Evolutionary conservation across 805 yeast species (phyloP).

Genomic region (Yarrowia yakushimensis): DNA sequence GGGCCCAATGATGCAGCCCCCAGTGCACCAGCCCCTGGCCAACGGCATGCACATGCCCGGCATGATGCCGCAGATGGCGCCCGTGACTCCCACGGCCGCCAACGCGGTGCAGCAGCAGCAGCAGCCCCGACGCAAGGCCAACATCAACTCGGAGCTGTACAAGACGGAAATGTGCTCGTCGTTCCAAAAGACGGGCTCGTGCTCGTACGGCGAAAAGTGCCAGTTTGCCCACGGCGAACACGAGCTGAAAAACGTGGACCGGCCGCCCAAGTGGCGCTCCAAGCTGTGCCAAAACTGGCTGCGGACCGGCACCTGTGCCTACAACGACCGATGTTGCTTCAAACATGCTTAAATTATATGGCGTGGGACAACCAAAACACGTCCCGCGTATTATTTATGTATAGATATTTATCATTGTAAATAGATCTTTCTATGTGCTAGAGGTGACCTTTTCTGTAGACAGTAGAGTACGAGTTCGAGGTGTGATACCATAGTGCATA

Average conservation of each 20-base stretch:
- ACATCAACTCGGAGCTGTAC: conserved; percentile 62
- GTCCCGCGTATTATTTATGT: conserved; percentile 25
- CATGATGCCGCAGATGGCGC: conserved; percentile 3
- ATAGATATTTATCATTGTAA: conserved; percentile 25
- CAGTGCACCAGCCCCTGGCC: neutral
- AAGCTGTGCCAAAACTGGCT: conserved; percentile 89
- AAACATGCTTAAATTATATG: conserved; percentile 50
- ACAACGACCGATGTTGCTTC: conserved; percentile 89
- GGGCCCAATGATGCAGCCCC: neutral
- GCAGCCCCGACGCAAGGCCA: conserved; percentile 36
- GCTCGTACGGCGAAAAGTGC: conserved; percentile 89
- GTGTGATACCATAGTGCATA: too few species aligned
- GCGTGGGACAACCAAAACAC: too few species aligned
- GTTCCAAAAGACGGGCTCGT: conserved; percentile 59
- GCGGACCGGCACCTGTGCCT: conserved; percentile 75
- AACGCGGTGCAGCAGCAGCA: conserved; percentile 4
- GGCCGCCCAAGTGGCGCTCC: conserved; percentile 83
- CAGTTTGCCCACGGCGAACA: conserved; percentile 89
- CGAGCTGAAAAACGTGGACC: conserved; percentile 67
- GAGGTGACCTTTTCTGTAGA: neutral
- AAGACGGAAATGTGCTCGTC: conserved; percentile 89
- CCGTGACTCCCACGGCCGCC: neutral
- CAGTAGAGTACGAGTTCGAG: too few species aligned
- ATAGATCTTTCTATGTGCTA: conserved; percentile 9
- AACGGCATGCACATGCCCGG: neutral